A percentile compares a stretch with the other conserved stretches of the same genome.
Evolutionary conservation across 768 basidiomycete genomes (phyloP).

Genomic region (Postia placenta): DNA sequence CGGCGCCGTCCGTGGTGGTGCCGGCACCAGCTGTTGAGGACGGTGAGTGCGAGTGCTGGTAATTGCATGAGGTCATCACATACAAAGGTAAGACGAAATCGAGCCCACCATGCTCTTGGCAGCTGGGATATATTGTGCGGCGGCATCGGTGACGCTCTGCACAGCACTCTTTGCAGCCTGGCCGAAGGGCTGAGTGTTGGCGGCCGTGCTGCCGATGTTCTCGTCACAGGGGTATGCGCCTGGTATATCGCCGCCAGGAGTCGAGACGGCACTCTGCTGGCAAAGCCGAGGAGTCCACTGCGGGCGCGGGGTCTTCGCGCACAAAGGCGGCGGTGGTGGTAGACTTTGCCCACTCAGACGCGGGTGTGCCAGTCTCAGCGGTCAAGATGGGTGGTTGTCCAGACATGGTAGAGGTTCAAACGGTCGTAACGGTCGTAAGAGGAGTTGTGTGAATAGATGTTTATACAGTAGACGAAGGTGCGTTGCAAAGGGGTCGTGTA

Average conservation of each 20-base stretch:
- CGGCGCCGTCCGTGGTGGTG: slow-evolving; percentile 8
- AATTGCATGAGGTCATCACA: slow-evolving; percentile 5
- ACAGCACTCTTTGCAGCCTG: slow-evolving; percentile 9
- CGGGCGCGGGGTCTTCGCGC: slow-evolving; percentile 11
- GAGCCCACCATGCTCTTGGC: slow-evolving; percentile 15
- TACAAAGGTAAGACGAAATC: slow-evolving; percentile 18
- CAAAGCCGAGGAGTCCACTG: neutral
- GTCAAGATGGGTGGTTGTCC: slow-evolving; percentile 12
- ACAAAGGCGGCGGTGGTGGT: slow-evolving; percentile 17
- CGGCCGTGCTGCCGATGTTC: neutral
- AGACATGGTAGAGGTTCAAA: slow-evolving; percentile 9
- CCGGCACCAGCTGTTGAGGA: neutral
- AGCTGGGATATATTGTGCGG: neutral
- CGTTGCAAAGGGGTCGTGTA: too few species aligned
- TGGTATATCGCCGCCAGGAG: slow-evolving; percentile 11
- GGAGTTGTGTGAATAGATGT: too few species aligned
- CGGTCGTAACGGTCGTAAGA: neutral
- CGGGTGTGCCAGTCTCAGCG: slow-evolving; percentile 15
- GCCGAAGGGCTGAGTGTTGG: slow-evolving; percentile 4
- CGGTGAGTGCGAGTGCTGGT: neutral
- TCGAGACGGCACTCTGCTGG: slow-evolving; percentile 3
- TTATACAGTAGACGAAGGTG: too few species aligned
- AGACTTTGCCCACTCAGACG: slow-evolving; percentile 15
- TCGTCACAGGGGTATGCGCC: slow-evolving; percentile 11
- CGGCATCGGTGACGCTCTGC: slow-evolving; percentile 6